A percentile compares a stretch with the other conserved stretches of the same genome.
Conservation (phyloP, 2,329 filamentous ascomycete species). For the Alternaria hordeiaustralica region DNA sequence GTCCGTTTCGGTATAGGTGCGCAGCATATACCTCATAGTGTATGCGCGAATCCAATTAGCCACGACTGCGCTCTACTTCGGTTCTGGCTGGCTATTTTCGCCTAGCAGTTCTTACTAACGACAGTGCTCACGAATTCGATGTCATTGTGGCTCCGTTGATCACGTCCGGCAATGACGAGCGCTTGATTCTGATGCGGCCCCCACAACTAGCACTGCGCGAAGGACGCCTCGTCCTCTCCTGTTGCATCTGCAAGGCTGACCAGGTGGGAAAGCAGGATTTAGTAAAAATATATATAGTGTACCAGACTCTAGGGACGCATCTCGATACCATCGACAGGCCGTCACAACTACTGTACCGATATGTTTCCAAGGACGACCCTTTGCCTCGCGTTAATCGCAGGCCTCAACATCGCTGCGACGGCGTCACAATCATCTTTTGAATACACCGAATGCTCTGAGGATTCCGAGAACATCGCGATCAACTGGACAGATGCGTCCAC, state of each 20-base stretch:
- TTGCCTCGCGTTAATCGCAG: not conserved
- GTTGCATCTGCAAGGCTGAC: not conserved
- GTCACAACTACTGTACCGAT: not conserved
- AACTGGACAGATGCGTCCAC: not conserved
- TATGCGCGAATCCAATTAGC: not conserved
- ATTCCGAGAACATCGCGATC: not conserved
- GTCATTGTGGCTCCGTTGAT: not conserved
- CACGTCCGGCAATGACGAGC: not conserved
- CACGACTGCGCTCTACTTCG: not conserved
- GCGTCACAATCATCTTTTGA: not conserved
- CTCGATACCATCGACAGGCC: too few species aligned
- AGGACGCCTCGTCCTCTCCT: not conserved
- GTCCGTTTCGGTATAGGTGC: not conserved
- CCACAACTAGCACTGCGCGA: not conserved
- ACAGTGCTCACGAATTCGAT: not conserved
- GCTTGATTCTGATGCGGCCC: not conserved
- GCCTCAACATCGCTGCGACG: not conserved
- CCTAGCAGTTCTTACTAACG: fast-evolving
- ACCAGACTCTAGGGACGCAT: too few species aligned
- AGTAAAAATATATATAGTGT: not conserved
- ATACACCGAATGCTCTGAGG: not conserved
- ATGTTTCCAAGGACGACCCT: not conserved
- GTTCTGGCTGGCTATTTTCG: not conserved
- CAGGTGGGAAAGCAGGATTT: fast-evolving
- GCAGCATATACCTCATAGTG: not conserved